Percentiles rank a stretch among this genome's conserved stretches.
These are phyloP conservation scores for Sphagnum contortum DNA, from an alignment of 225 moss, liverwort and hornwort species.

Conservation along the genomic window DNA sequence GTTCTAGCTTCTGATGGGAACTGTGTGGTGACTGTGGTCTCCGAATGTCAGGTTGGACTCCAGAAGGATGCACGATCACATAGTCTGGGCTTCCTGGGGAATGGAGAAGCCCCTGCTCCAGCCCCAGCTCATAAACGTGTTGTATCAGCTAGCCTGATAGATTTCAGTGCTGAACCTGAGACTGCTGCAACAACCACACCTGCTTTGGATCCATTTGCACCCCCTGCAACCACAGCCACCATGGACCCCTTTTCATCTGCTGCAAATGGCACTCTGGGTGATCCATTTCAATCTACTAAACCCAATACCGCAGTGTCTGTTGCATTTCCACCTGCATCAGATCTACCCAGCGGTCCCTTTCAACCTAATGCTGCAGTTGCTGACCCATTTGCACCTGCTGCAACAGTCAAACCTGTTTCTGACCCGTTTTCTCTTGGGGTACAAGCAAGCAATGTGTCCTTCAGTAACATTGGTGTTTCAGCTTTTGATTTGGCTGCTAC, in stretches of 20 bases:
- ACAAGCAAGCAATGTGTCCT: conserved; percentile 12
- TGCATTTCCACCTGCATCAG: conserved; percentile 19
- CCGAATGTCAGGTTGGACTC: conserved; percentile 42
- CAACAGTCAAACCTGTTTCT: not conserved
- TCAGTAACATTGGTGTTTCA: conserved; percentile 28
- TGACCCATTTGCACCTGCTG: conserved; percentile 22
- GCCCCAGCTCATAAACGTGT: conserved; percentile 44
- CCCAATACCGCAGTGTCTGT: conserved; percentile 9
- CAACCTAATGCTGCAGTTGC: conserved; percentile 13
- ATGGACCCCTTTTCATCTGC: conserved; percentile 5
- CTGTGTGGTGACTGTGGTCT: too few species aligned
- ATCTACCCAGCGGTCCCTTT: conserved; percentile 17
- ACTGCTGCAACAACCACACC: conserved; percentile 10
- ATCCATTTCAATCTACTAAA: too few species aligned
- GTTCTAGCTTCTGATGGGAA: too few species aligned
- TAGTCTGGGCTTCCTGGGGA: conserved; percentile 57
- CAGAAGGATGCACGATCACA: conserved; percentile 49
- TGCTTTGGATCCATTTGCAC: conserved; percentile 46
- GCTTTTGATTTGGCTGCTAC: conserved; percentile 29
- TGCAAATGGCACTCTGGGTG: too few species aligned
- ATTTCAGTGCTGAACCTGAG: conserved; percentile 71
- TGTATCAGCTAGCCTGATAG: conserved; percentile 74
- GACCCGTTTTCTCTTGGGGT: conserved; percentile 33
- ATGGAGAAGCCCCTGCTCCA: conserved; percentile 26
- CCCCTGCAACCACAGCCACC: conserved; percentile 63